Evolutionary conservation across 2,329 filamentous ascomycete genomes (phyloP), one percentile per base, ranked within the genome.

Genomic region (Ceratocystis diversiconidia): DNA sequence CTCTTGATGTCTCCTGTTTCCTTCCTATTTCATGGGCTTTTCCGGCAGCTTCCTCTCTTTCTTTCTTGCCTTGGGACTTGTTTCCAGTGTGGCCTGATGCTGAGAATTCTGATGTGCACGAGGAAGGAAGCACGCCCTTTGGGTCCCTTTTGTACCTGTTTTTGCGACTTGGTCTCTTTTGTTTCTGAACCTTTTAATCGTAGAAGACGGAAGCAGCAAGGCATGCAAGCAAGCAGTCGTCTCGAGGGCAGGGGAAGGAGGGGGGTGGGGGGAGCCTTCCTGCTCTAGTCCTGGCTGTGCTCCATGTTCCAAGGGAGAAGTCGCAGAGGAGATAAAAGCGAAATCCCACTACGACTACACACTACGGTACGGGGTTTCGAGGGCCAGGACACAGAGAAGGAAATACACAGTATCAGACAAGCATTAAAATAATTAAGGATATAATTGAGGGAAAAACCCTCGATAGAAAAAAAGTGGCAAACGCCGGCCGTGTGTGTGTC

Each of bases 201-300:
- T n/a, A n/a, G 36, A 41, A 19, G 55, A 59, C 55, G 55, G 30
- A 59, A 59, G 55, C 55, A 59, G 55, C 55, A 59, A 36, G 55
- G 55, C 30, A 59, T 59, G 55, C 55, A 59, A 32, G 28, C 55
- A 59, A 32, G 55, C 28, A 32, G 55, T 57, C 12, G 52, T 59
- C 28, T 59, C 55, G 55, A 59, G 55, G 28, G 25, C 55, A 59
- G 32, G 55, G 55, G 55, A 59, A 30, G 12, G 55, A 25, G 55
- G 28, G 28, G 55, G 25, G 10, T 17, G 28, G 4, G 25, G 7
- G 22, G 30, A 32, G 6, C 55, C 32, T 57, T 30, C n/a, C n/a
- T 59, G 17, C 28, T 30, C 55, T 30, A 12, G 25, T 32, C 32
- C 55, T 59, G 55, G 55, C 15, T 17, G 55, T 59, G 55, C 55